Conservation (phyloP, 2,329 filamentous ascomycete genomes). For the Amylocarpus encephaloides region DNA sequence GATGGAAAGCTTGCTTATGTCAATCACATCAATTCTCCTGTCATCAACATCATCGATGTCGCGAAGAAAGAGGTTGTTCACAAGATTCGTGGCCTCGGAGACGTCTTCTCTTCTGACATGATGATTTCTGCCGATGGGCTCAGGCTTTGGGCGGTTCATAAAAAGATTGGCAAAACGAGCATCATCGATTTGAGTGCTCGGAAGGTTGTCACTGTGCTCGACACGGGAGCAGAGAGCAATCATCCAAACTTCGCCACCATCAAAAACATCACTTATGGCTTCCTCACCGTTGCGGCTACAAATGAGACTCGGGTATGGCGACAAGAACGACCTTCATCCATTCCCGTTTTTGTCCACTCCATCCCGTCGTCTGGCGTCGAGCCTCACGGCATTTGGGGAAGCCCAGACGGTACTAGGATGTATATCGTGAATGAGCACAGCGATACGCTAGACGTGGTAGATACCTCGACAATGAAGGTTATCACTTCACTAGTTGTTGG, state of each 20-base stretch:
- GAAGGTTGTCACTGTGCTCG: not conserved
- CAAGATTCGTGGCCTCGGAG: not conserved
- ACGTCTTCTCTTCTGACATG: slow-evolving; percentile 7
- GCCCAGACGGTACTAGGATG: slow-evolving; percentile 5
- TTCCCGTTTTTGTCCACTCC: slow-evolving; percentile 1
- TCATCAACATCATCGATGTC: slow-evolving; percentile 4
- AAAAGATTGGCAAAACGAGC: slow-evolving; percentile 2
- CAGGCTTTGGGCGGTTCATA: slow-evolving; percentile 5
- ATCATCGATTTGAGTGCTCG: not conserved
- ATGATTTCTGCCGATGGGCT: slow-evolving; percentile 7
- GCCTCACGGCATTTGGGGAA: slow-evolving; percentile 6
- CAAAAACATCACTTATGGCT: not conserved
- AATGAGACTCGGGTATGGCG: slow-evolving; percentile 6
- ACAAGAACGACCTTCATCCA: not conserved
- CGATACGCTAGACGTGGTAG: slow-evolving; percentile 4
- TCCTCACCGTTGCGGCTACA: slow-evolving; percentile 2
- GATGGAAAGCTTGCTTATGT: slow-evolving; percentile 5
- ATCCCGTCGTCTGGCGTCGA: slow-evolving; percentile 2
- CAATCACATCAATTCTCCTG: slow-evolving; percentile 3
- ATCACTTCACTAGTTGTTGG: not conserved
- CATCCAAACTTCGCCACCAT: slow-evolving; percentile 4
- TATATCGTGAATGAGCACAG: slow-evolving; percentile 5
- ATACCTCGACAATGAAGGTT: slow-evolving; percentile 1
- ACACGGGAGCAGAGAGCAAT: slow-evolving; percentile 5
- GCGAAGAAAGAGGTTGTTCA: not conserved